Conservation (phyloP, 352 stramenopile species). For the Achlya hypogyna region DNA sequence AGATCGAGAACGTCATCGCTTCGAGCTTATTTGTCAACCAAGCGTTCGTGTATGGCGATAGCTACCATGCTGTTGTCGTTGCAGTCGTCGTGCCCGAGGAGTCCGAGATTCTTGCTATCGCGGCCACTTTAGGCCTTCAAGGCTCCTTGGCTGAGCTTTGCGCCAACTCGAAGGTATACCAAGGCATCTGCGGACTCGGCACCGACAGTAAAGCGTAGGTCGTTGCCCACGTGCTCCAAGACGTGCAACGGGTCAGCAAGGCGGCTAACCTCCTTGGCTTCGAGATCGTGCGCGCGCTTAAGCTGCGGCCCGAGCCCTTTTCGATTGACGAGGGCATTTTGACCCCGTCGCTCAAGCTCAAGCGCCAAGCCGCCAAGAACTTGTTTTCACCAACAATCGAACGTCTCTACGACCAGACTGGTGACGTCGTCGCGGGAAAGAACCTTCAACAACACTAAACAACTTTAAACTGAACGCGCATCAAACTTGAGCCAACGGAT, state of each 20-base stretch:
- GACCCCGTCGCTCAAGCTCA: conserved; percentile 95
- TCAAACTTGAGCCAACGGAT: no score
- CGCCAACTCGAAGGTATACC: not conserved
- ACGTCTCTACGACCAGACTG: conserved; percentile 50
- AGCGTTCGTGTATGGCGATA: conserved; percentile 94
- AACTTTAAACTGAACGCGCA: not conserved
- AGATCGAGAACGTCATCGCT: conserved; percentile 93
- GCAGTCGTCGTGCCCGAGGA: conserved; percentile 92
- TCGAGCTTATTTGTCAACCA: conserved; percentile 88
- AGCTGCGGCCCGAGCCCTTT: conserved; percentile 82
- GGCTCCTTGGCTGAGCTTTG: conserved; percentile 12
- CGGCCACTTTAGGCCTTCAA: not conserved
- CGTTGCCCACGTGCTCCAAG: conserved; percentile 49
- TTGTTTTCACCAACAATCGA: conserved; percentile 67
- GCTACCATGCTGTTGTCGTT: conserved; percentile 88
- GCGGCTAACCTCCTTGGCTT: conserved; percentile 83
- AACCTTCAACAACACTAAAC: not conserved
- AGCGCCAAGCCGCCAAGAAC: conserved; percentile 83
- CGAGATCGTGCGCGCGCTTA: conserved; percentile 83
- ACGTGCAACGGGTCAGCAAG: conserved; percentile 57
- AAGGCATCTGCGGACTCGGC: no score
- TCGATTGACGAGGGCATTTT: conserved; percentile 85
- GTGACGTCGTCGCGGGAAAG: conserved; percentile 3
- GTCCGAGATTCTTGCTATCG: conserved; percentile 44
- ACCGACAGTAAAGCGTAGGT: conserved; percentile 27